phyloP scores from a whole-genome alignment of 306 rosid species.

The Dryas drummondii region DNA sequence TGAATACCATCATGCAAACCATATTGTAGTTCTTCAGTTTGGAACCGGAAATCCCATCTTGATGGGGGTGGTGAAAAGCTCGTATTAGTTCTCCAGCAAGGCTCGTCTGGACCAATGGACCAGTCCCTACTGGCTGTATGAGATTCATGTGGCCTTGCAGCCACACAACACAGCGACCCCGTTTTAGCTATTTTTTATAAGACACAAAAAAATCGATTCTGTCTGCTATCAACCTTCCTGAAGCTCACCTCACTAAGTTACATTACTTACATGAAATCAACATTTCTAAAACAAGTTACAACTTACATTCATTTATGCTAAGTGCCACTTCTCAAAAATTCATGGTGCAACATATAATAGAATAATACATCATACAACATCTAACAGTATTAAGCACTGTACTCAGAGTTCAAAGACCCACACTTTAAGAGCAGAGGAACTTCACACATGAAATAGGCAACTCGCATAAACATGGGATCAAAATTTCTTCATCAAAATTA shows the following conservation, averaged over 20 bases:
- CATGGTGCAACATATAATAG: not conserved
- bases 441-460: not conserved
- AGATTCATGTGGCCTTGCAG: slow-evolving; percentile 98
- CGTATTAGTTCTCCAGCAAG: slow-evolving; percentile 88
- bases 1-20: slow-evolving; percentile 56
- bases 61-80: slow-evolving; percentile 79
- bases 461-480: not conserved
- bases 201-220: slow-evolving; percentile 32
- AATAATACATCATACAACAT: not conserved
- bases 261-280: slow-evolving; percentile 9
- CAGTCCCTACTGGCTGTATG: slow-evolving; percentile 85
- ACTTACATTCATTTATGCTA: slow-evolving; percentile 15
- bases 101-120: slow-evolving; percentile 86
- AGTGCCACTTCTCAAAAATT: not conserved
- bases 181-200: slow-evolving; percentile 73
- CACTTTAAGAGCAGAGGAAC: not conserved
- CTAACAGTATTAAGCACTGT: not conserved
- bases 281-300: slow-evolving; percentile 5
- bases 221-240: slow-evolving; percentile 35
- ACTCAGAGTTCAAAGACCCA: not conserved
- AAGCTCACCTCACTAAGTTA: slow-evolving; percentile 16
- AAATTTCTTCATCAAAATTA: not conserved
- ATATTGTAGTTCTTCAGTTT: slow-evolving; percentile 64
- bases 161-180: slow-evolving; percentile 99
- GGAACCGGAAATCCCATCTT: slow-evolving; percentile 84